Percentiles rank a stretch among this genome's conserved stretches.
Conservation (phyloP, 192 early-diverging fungal genomes). For the Linnemannia hyalina region DNA sequence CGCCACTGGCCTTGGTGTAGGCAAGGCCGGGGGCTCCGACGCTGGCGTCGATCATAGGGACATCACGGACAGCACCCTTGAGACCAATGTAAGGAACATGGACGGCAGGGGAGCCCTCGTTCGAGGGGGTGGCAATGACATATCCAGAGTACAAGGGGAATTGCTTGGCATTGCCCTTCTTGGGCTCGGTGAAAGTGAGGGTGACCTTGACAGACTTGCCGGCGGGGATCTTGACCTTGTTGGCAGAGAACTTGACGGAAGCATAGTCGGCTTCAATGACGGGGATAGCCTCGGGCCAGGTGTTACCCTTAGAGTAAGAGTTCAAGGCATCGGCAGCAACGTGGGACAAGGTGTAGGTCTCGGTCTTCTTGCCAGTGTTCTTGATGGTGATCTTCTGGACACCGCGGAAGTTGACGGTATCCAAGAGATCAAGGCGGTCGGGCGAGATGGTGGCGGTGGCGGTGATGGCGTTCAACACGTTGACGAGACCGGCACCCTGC, state of each 20-base stretch:
- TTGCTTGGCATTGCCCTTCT: slow-evolving; percentile 19
- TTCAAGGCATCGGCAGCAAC: slow-evolving; percentile 44
- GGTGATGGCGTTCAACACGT: slow-evolving; percentile 60
- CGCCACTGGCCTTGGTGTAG: neutral
- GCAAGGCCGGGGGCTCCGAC: slow-evolving; percentile 28
- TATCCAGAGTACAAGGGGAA: slow-evolving; percentile 63
- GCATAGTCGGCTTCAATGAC: slow-evolving; percentile 23
- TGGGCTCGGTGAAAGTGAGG: slow-evolving; percentile 25
- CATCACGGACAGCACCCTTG: slow-evolving; percentile 47
- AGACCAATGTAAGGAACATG: slow-evolving; percentile 63
- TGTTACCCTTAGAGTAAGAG: slow-evolving; percentile 5
- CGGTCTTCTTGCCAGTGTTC: slow-evolving; percentile 51
- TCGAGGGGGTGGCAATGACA: slow-evolving; percentile 44
- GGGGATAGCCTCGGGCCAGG: slow-evolving; percentile 1
- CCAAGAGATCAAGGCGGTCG: slow-evolving; percentile 64
- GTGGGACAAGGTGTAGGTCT: slow-evolving; percentile 51
- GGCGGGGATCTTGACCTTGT: slow-evolving; percentile 21
- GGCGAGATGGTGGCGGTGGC: slow-evolving; percentile 55
- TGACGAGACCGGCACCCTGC: slow-evolving; percentile 70
- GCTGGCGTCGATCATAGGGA: slow-evolving; percentile 57
- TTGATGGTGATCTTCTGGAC: slow-evolving; percentile 51
- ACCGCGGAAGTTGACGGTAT: slow-evolving; percentile 54
- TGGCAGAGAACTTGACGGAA: slow-evolving; percentile 14
- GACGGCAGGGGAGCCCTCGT: slow-evolving; percentile 31
- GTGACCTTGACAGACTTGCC: slow-evolving; percentile 29